phyloP scores from a whole-genome alignment of 306 rosid genomes.

The Ziziphus jujuba region DNA sequence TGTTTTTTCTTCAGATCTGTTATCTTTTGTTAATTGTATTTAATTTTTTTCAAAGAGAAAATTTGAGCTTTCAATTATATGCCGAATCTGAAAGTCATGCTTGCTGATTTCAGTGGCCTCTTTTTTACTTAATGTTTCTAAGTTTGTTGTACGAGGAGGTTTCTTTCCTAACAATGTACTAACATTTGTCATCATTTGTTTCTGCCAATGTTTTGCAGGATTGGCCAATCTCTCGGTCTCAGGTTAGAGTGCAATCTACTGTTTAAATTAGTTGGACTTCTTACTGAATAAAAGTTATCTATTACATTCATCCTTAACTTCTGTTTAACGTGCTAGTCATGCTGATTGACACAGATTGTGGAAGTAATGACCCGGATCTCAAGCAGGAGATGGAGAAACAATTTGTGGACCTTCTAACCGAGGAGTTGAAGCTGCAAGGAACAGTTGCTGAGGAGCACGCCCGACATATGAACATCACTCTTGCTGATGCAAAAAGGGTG shows the following conservation, averaged over 20 bases:
- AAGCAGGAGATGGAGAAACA: conserved; percentile 98
- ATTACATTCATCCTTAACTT: not conserved
- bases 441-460: conserved; percentile 68
- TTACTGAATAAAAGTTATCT: not conserved
- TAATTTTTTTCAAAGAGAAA: not conserved
- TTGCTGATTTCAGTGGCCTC: not conserved
- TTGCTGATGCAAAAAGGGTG: conserved; percentile 80
- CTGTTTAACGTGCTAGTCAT: not conserved
- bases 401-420: conserved; percentile 82
- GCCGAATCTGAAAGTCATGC: not conserved
- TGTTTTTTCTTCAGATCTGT: not conserved
- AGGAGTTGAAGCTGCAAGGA: conserved; percentile 90
- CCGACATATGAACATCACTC: conserved; percentile 79
- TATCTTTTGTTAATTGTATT: not conserved
- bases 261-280: conserved; percentile 11
- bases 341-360: conserved; percentile 68
- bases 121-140: not conserved
- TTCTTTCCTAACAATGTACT: conserved; percentile 10
- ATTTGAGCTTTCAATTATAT: not conserved
- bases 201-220: conserved; percentile 46
- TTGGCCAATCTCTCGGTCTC: conserved; percentile 86
- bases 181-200: conserved; percentile 13
- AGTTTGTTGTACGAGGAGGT: not conserved
- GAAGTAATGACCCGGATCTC: conserved; percentile 82
- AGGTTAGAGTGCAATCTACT: conserved; percentile 58